These are phyloP conservation scores for Salix arbutifolia DNA, from an alignment of 345 rosid genomes.

Conservation along the genomic window DNA sequence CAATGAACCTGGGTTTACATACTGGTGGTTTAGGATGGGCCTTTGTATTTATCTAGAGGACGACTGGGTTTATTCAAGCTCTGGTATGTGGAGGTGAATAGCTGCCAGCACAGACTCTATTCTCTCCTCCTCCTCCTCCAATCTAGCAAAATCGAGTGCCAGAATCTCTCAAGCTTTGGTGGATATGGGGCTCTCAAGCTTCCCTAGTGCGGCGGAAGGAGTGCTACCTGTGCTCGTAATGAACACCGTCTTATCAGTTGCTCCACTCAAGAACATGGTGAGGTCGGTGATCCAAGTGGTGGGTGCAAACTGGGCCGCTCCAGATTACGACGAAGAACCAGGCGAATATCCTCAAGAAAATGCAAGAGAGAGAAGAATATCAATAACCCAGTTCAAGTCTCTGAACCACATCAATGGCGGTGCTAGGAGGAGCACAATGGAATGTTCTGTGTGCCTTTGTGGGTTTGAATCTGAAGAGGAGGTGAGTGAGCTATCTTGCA, in stretches of 20 bases:
- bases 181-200: conserved; percentile 70
- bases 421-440: conserved; percentile 5
- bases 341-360: conserved; percentile 18
- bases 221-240: conserved; percentile 60
- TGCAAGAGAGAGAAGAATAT: conserved; percentile 36
- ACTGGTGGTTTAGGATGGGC: conserved; percentile 12
- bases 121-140: background rate
- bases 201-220: conserved; percentile 57
- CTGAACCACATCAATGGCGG: conserved; percentile 13
- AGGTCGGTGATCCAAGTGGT: conserved; percentile 33
- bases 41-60: conserved; percentile 5
- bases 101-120: too few relatives aligned
- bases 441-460: conserved; percentile 75
- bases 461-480: conserved; percentile 72
- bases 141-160: background rate
- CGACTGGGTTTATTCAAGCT: background rate
- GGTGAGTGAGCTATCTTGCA: conserved; percentile 78
- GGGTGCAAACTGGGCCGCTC: conserved; percentile 8
- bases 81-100: background rate
- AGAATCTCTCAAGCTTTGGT: too few relatives aligned
- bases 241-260: conserved; percentile 57
- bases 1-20: conserved; percentile 21
- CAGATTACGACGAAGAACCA: conserved; percentile 13
- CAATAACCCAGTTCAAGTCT: conserved; percentile 50
- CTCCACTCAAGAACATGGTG: conserved; percentile 52